phyloP scores from a whole-genome alignment of 2,329 filamentous ascomycete species.

The Aspergillus neoniger region DNA sequence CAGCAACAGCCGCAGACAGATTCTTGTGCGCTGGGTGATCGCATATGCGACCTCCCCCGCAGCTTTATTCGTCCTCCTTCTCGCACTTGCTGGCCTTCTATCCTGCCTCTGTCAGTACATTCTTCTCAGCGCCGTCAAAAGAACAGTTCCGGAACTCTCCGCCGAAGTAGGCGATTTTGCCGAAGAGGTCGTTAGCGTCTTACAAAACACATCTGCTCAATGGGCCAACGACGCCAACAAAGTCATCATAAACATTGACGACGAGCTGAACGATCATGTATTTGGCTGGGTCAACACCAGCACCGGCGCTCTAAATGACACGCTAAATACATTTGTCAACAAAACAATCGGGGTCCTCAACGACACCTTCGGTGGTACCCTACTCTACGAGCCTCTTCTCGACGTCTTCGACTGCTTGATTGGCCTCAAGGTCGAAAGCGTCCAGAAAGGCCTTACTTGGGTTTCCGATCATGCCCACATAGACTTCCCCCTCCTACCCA shows the following conservation, averaged over 20 bases:
- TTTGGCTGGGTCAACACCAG: slow-evolving; percentile 85
- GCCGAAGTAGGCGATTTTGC: slow-evolving; percentile 77
- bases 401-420: slow-evolving; percentile 86
- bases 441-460: slow-evolving; percentile 92
- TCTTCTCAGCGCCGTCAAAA: slow-evolving; percentile 71
- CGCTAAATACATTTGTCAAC: slow-evolving; percentile 77
- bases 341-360: slow-evolving; percentile 75
- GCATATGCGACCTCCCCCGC: slow-evolving; percentile 84
- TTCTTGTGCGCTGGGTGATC: slow-evolving; percentile 77
- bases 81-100: slow-evolving; percentile 79
- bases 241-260: slow-evolving; percentile 65
- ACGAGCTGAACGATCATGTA: slow-evolving; percentile 78
- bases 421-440: slow-evolving; percentile 77
- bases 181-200: slow-evolving; percentile 70
- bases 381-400: slow-evolving; percentile 75
- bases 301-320: slow-evolving; percentile 79
- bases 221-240: slow-evolving; percentile 79
- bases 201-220: slow-evolving; percentile 70
- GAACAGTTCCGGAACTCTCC: slow-evolving; percentile 74
- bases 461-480: slow-evolving; percentile 84
- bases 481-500: slow-evolving; percentile 73
- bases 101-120: slow-evolving; percentile 81
- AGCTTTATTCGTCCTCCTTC: slow-evolving; percentile 81
- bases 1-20: slow-evolving; percentile 63
- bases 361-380: slow-evolving; percentile 75